phyloP scores from a whole-genome alignment of 495 filamentous ascomycete species.

The Cercophora samala region DNA sequence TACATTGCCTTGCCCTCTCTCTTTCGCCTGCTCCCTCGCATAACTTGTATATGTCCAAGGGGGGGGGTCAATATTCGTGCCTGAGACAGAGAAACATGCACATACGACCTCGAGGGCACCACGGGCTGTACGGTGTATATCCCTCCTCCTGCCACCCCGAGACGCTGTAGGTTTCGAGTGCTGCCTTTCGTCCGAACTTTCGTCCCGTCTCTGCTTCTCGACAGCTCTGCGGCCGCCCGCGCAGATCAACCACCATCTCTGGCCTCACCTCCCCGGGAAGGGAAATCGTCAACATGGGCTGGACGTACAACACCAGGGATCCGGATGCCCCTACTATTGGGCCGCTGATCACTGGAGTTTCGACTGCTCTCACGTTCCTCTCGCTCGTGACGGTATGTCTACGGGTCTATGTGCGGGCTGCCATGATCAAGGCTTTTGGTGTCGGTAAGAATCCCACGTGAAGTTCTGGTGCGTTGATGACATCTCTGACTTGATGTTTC shows the following conservation, averaged over 20 bases:
- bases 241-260: slow-evolving; percentile 6
- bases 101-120: neutral
- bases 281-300: slow-evolving; percentile 34
- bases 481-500: neutral
- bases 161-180: neutral
- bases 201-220: neutral
- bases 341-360: slow-evolving; percentile 34
- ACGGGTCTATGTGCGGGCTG: slow-evolving; percentile 36
- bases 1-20: neutral
- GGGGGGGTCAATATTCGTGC: neutral
- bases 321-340: slow-evolving; percentile 38
- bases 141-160: neutral
- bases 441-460: slow-evolving; percentile 25
- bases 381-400: slow-evolving; percentile 37
- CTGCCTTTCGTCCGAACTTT: neutral
- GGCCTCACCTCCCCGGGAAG: neutral
- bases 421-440: slow-evolving; percentile 36
- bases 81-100: neutral
- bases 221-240: neutral
- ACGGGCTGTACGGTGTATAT: neutral
- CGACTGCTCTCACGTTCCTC: slow-evolving; percentile 31
- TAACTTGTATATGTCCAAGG: neutral
- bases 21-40: neutral
- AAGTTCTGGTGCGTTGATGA: neutral
- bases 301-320: slow-evolving; percentile 40